Percentiles rank a stretch among this genome's conserved stretches.
These are phyloP conservation scores for Amylocystis lapponica DNA, from an alignment of 768 basidiomycete species.

Conservation along the genomic window DNA sequence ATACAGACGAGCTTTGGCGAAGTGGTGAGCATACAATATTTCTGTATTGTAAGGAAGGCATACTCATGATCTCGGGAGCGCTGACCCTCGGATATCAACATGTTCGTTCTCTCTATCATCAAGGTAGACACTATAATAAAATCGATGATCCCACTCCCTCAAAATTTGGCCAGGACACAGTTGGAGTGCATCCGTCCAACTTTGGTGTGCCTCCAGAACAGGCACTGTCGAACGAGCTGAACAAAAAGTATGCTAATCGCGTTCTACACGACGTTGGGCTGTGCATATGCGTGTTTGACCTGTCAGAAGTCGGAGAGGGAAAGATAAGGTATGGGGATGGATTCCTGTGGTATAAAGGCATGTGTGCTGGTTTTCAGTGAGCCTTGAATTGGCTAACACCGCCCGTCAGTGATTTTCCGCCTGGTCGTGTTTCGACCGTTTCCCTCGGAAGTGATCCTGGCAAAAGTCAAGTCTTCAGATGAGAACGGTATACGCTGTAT, in stretches of 20 bases:
- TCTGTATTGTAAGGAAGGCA: no score
- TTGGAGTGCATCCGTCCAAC: constrained; percentile 82
- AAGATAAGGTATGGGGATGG: constrained; percentile 95
- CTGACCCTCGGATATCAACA: no score
- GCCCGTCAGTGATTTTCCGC: constrained; percentile 76
- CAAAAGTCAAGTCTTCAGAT: constrained; percentile 83
- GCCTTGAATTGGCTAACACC: constrained; percentile 1
- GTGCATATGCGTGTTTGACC: constrained; percentile 85
- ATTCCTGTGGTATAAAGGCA: constrained; percentile 91
- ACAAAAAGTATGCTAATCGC: constrained; percentile 94
- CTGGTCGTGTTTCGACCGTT: constrained; percentile 92
- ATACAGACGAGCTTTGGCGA: no score
- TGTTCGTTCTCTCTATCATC: constrained; percentile 33
- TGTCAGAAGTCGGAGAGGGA: constrained; percentile 83
- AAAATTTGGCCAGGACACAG: constrained; percentile 64
- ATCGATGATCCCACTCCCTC: not conserved
- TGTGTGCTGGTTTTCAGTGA: constrained; percentile 35
- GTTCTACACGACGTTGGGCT: constrained; percentile 89
- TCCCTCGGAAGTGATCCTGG: constrained; percentile 81
- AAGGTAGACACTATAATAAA: constrained; percentile 17
- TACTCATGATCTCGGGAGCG: no score
- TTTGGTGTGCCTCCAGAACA: constrained; percentile 75
- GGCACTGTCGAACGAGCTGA: constrained; percentile 79
- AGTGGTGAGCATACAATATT: no score
- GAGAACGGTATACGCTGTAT: constrained; percentile 78